Percentiles rank a stretch among this genome's conserved stretches.
These are phyloP conservation scores for Gyrodon lividus DNA, from an alignment of 768 basidiomycete genomes.

Conservation along the genomic window DNA sequence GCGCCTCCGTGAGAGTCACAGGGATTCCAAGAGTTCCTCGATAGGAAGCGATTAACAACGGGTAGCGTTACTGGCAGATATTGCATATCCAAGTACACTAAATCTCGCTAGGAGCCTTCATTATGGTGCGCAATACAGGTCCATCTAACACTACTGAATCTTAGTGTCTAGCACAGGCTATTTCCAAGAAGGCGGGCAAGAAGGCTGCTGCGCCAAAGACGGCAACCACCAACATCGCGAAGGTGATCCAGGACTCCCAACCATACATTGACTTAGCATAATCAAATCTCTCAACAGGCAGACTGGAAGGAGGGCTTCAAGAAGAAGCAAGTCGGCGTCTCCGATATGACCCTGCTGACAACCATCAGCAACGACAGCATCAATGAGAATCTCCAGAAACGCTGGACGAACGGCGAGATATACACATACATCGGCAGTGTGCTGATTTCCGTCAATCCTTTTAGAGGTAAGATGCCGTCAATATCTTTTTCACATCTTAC, in stretches of 20 bases:
- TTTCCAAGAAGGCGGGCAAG: conserved; percentile 89
- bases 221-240: conserved; percentile 63
- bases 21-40: conserved; percentile 17
- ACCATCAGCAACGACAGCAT: conserved; percentile 97
- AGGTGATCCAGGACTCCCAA: conserved; percentile 47
- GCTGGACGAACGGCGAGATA: conserved; percentile 93
- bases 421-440: conserved; percentile 99
- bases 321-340: conserved; percentile 98
- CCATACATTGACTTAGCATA: conserved; percentile 3
- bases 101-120: conserved; percentile 7
- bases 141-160: background rate
- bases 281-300: conserved; percentile 53
- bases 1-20: background rate
- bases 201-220: conserved; percentile 68
- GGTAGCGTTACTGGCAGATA: background rate
- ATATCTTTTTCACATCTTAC: background rate
- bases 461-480: conserved; percentile 59
- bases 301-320: conserved; percentile 99
- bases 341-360: conserved; percentile 96
- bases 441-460: conserved; percentile 98
- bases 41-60: background rate
- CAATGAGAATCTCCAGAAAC: conserved; percentile 97
- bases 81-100: background rate
- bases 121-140: conserved; percentile 20
- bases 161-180: conserved; percentile 49